Percentiles rank a stretch among this genome's conserved stretches.
phyloP scores from a whole-genome alignment of 164 flowering plant species.

The Stephania yunnanensis region DNA sequence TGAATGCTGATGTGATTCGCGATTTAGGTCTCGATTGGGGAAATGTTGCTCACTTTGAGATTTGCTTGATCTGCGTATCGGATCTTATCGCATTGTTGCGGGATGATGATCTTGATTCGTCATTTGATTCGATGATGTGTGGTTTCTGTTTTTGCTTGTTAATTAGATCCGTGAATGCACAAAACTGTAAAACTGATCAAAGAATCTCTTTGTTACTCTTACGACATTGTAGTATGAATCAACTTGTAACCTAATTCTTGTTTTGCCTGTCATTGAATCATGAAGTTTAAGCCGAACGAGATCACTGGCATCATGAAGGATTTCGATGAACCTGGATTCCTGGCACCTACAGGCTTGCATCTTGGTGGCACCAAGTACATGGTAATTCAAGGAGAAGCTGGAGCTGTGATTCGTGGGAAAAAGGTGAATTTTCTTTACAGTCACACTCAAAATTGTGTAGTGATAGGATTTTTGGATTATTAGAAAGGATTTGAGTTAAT shows the following conservation, averaged over 20 bases:
- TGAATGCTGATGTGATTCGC: neutral
- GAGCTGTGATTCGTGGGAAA: constrained; percentile 64
- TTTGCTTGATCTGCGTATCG: neutral
- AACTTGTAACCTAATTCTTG: neutral
- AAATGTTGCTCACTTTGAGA: neutral
- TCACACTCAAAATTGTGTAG: neutral
- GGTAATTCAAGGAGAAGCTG: constrained; percentile 56
- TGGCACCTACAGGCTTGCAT: constrained; percentile 53
- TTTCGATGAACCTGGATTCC: constrained; percentile 50
- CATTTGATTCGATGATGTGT: neutral
- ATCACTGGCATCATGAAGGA: constrained; percentile 41
- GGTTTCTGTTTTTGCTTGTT: neutral
- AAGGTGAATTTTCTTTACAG: constrained; percentile 28
- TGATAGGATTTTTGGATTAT: neutral
- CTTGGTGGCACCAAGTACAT: constrained; percentile 54
- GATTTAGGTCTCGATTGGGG: neutral
- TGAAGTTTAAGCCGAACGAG: constrained; percentile 47
- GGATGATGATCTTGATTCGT: neutral
- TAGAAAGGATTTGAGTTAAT: neutral
- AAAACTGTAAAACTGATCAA: neutral
- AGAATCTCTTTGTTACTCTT: neutral
- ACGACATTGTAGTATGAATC: neutral
- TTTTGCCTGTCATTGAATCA: constrained; percentile 1
- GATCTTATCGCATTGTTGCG: neutral
- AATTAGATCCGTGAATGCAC: neutral